phyloP scores from a whole-genome alignment of 805 yeast species.

The Scheffersomyces spartinae region DNA sequence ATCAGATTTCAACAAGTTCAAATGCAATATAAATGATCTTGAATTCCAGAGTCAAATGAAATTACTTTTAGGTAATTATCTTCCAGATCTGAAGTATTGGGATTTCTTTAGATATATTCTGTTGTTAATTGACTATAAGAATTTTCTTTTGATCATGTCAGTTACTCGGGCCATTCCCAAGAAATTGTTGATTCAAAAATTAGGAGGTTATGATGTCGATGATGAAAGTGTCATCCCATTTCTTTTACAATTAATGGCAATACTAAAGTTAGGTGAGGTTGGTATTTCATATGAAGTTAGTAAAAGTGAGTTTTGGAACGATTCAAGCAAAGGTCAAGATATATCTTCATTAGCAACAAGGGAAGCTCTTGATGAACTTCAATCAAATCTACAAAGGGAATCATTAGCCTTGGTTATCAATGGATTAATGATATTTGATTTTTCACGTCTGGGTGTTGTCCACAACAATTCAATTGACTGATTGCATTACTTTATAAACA shows the following conservation, averaged over 20 bases:
- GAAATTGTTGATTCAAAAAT: conserved; percentile 12
- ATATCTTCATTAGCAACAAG: conserved; percentile 2
- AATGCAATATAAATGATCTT: no score
- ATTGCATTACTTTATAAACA: conserved; percentile 6
- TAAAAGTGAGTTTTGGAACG: conserved; percentile 14
- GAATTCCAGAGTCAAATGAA: no score
- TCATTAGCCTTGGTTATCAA: conserved; percentile 9
- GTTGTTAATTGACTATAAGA: conserved; percentile 22
- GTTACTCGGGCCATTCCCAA: conserved; percentile 13
- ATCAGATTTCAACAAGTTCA: no score
- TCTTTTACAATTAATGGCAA: conserved; percentile 13
- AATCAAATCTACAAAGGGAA: conserved; percentile 11
- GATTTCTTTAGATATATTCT: no score
- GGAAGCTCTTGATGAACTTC: conserved; percentile 6
- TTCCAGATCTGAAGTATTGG: no score
- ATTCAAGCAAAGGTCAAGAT: conserved; percentile 5
- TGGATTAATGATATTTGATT: background rate
- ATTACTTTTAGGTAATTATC: no score
- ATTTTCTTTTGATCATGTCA: conserved; percentile 17
- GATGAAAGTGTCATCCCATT: conserved; percentile 3
- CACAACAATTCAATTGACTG: background rate
- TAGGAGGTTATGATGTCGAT: conserved; percentile 14
- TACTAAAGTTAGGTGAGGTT: conserved; percentile 15
- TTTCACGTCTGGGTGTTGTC: background rate
- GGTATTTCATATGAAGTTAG: conserved; percentile 16